Evolutionary conservation across 352 stramenopile genomes (phyloP).

Genomic region (Plasmopara halstedii): DNA sequence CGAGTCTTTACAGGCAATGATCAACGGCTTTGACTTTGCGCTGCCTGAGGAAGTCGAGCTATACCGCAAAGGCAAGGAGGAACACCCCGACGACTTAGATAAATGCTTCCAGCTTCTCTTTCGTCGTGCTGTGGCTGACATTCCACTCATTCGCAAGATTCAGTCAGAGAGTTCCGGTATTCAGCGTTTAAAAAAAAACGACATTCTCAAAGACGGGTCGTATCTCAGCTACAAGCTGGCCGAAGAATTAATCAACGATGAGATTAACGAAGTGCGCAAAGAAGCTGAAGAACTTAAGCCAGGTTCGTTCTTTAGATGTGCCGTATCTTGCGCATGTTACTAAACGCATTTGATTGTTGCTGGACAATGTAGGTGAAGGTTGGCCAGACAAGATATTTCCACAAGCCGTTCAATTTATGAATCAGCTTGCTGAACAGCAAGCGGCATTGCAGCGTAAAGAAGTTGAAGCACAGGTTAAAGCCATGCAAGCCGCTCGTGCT

Average conservation of each 20-base stretch:
- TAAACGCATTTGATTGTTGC: background rate
- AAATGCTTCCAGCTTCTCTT: conserved; percentile 78
- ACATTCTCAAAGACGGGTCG: conserved; percentile 83
- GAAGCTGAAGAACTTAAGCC: conserved; percentile 79
- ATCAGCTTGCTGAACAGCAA: conserved; percentile 81
- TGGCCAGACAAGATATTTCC: conserved; percentile 86
- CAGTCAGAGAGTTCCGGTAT: conserved; percentile 80
- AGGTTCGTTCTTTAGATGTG: conserved; percentile 21
- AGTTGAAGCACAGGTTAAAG: conserved; percentile 62
- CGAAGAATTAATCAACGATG: conserved; percentile 82
- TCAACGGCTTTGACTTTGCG: conserved; percentile 86
- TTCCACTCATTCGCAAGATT: conserved; percentile 84
- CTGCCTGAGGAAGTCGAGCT: conserved; percentile 72
- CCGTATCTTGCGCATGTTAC: background rate
- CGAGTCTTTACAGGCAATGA: conserved; percentile 78
- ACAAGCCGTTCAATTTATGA: conserved; percentile 85
- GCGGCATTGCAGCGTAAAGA: conserved; percentile 72
- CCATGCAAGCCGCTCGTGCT: conserved; percentile 44
- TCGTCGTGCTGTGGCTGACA: conserved; percentile 72
- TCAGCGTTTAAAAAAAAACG: conserved; percentile 81
- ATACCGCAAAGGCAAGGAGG: conserved; percentile 63
- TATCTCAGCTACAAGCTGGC: conserved; percentile 85
- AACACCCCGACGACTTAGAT: conserved; percentile 57
- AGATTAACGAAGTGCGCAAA: conserved; percentile 78
- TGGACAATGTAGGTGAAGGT: conserved; percentile 47